Evolutionary conservation across 345 rosid genomes (phyloP).

Genomic region (Citrus maxima): DNA sequence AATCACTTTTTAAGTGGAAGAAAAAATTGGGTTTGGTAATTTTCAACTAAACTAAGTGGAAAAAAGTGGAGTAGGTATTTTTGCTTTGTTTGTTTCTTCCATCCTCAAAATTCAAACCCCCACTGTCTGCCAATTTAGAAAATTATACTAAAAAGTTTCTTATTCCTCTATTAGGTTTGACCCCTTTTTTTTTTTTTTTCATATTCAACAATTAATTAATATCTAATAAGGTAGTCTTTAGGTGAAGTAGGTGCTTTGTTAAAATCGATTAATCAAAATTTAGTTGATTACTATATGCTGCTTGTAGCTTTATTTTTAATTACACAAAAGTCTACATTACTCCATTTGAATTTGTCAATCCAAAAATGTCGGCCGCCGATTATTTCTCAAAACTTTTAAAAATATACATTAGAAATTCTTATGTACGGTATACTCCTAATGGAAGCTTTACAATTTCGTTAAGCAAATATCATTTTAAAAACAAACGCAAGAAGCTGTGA

Average conservation of each 20-base stretch:
- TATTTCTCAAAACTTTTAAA: no score
- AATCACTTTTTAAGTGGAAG: background rate
- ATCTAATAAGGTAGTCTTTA: background rate
- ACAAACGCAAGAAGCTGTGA: background rate
- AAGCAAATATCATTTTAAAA: no score
- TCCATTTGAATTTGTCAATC: background rate
- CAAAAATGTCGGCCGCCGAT: background rate
- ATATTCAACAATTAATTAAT: background rate
- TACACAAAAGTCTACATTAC: background rate
- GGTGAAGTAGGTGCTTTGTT: slow-evolving; percentile 15
- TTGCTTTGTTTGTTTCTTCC: slow-evolving; percentile 1
- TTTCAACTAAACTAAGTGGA: background rate
- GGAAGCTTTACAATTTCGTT: no score
- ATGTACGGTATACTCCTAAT: no score
- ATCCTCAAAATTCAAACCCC: background rate
- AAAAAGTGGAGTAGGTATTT: slow-evolving; percentile 1
- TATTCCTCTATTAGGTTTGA: background rate
- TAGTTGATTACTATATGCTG: background rate
- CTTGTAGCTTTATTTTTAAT: background rate
- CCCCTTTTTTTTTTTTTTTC: background rate
- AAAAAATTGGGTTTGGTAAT: background rate
- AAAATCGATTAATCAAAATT: background rate
- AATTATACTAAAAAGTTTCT: background rate
- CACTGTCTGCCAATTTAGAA: background rate
- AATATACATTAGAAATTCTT: no score